Conservation (phyloP, 78 protist species). For the Pelomyxa schiedti region DNA sequence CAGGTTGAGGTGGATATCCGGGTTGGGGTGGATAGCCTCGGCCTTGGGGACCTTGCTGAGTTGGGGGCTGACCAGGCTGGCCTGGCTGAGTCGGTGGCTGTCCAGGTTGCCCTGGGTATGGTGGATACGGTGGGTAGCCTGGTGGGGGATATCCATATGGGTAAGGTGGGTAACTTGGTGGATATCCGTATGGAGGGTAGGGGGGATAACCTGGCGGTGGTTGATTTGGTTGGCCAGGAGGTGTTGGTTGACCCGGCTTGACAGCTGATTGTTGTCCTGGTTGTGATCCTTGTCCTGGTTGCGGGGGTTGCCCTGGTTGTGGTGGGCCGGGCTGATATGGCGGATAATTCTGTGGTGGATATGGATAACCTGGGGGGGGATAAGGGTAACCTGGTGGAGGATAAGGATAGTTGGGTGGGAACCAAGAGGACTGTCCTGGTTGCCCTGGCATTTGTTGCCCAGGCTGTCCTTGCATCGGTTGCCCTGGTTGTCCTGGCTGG, state of each 20-base stretch:
- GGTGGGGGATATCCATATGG: not conserved
- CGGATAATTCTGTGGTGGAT: too few species aligned
- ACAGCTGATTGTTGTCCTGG: conserved; percentile 2
- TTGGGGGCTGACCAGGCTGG: conserved; percentile 11
- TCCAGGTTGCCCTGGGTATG: conserved; percentile 1
- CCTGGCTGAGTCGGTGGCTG: conserved; percentile 6
- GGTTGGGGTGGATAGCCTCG: conserved; percentile 9
- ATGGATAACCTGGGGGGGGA: too few species aligned
- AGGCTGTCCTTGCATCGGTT: too few species aligned
- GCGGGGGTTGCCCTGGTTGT: not conserved
- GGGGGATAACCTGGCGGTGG: conserved; percentile 8
- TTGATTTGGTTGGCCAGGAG: conserved; percentile 25
- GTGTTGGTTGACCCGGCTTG: not conserved
- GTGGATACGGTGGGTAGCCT: conserved; percentile 3
- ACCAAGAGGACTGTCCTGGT: too few species aligned
- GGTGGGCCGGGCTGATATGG: not conserved
- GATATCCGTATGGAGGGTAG: too few species aligned
- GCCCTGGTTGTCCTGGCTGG: too few species aligned
- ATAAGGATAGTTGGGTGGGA: too few species aligned
- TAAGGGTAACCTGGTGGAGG: too few species aligned
- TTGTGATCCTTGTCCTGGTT: not conserved
- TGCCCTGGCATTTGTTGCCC: too few species aligned
- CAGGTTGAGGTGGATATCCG: too few species aligned
- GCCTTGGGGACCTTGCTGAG: not conserved
- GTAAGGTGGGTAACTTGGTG: too few species aligned